A percentile compares a stretch with the other conserved stretches of the same genome.
phyloP scores from a whole-genome alignment of 2,329 filamentous ascomycete species.

The Aspergillus caelatus region DNA sequence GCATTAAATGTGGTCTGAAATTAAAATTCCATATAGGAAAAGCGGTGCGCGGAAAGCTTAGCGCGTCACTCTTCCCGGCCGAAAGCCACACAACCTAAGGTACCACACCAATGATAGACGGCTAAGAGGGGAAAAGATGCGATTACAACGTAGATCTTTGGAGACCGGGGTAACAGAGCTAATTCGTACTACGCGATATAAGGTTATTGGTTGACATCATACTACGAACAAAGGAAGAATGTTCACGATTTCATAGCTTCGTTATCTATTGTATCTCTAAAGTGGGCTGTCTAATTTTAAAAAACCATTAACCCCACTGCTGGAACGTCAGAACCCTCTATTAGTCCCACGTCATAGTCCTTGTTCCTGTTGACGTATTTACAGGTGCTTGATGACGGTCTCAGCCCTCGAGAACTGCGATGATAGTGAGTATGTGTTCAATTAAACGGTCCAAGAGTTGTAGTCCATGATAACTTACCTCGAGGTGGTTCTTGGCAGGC shows the following conservation, averaged over 20 bases:
- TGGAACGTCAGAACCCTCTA: slow-evolving; percentile 20
- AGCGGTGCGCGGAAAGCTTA: slow-evolving; percentile 18
- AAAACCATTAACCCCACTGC: slow-evolving; percentile 19
- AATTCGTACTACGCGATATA: slow-evolving; percentile 5
- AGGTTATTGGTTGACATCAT: slow-evolving; percentile 14
- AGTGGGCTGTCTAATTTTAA: slow-evolving; percentile 25
- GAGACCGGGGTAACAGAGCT: slow-evolving; percentile 17
- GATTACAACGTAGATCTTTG: slow-evolving; percentile 15
- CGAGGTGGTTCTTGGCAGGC: slow-evolving; percentile 44
- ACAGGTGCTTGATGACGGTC: slow-evolving; percentile 42
- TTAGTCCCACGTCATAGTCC: slow-evolving; percentile 17
- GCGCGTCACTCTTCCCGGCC: slow-evolving; percentile 27
- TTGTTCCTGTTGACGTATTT: slow-evolving; percentile 22
- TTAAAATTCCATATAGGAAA: slow-evolving; percentile 5
- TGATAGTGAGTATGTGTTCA: slow-evolving; percentile 10
- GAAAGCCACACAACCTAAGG: slow-evolving; percentile 9
- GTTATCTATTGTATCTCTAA: slow-evolving; percentile 27
- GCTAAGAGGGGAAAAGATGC: neutral
- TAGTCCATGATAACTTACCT: slow-evolving; percentile 37
- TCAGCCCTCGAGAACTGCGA: slow-evolving; percentile 43
- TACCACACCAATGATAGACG: slow-evolving; percentile 19
- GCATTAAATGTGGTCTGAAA: neutral
- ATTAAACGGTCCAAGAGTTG: neutral
- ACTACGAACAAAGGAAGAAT: neutral
- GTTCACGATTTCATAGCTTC: slow-evolving; percentile 25